Evolutionary conservation across 2,329 filamentous ascomycete genomes (phyloP), one percentile per base, ranked within the genome.

Genomic region (Aschersonia sp.): DNA sequence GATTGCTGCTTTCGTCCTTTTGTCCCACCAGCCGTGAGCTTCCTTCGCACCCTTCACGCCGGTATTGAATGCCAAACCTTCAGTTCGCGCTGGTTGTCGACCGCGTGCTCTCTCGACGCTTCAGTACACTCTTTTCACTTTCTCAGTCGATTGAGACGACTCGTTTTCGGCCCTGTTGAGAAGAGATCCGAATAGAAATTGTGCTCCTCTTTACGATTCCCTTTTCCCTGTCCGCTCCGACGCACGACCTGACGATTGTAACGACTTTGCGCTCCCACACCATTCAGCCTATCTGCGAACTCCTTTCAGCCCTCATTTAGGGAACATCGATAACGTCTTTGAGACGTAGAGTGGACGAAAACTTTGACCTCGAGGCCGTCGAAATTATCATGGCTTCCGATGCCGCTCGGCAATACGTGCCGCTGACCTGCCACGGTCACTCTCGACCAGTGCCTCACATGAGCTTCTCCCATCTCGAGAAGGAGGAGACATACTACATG

Each of bases 381-480:
- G 4, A 22, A 22, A 22, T 22, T 22, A 22, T 22, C 51, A 67
- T 67, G 64, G 58, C 63, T 50, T 54, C 60, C 11, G 65, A 68
- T 53, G 48, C 52, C 10, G 56, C 63, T 50, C 70, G 73, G 47
- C 74, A 76, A 63, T 87, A 88, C 49, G 87, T 95, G 47, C 89
- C 89, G 48, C 69, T 95, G 63, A 95, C 89, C 54, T 95, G 89
- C 66, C 89, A 95, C 65, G 89, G 89, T 52, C 89, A 95, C 65
- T 94, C 89, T 46, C 81, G 89, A 50, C 89, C 89, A 1, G 88
- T 95, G 47, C 87, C 89, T 6, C 89, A 95, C 64, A 77, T 95
- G 58, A 84, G 81, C 64, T 95, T 95, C 68, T 95, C 89, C 30
- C 79, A 83, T 10, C 73, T 89, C 11, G 79, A 88, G 53, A 83